These are phyloP conservation scores for Fusarium penzigii DNA, from an alignment of 2,329 filamentous ascomycete species.

Conservation along the genomic window DNA sequence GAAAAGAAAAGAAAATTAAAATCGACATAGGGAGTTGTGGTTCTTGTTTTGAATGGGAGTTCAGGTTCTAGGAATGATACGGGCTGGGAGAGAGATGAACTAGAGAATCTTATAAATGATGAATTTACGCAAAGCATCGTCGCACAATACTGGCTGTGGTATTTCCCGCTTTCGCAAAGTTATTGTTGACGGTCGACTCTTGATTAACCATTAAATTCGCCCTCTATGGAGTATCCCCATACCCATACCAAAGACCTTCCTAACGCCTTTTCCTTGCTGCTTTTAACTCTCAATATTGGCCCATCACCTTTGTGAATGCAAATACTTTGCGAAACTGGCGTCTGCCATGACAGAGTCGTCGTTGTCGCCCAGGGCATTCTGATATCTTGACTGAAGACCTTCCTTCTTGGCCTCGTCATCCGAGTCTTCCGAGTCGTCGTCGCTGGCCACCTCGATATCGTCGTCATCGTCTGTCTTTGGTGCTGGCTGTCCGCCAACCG, in stretches of 20 bases:
- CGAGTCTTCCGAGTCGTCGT: constrained; percentile 57
- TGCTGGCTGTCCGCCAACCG: constrained; percentile 39
- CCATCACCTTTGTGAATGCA: constrained; percentile 46
- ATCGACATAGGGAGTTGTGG: constrained; percentile 9
- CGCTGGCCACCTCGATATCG: constrained; percentile 56
- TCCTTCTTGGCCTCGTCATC: constrained; percentile 63
- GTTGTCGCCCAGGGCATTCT: constrained; percentile 68
- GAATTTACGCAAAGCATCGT: constrained; percentile 9
- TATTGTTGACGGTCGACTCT: constrained; percentile 26
- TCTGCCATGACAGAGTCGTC: constrained; percentile 52
- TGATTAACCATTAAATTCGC: constrained; percentile 11
- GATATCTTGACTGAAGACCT: constrained; percentile 74
- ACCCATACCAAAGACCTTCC: constrained; percentile 23
- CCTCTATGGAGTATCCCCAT: constrained; percentile 12
- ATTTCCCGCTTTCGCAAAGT: constrained; percentile 18
- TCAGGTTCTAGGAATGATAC: constrained; percentile 24
- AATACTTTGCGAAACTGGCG: constrained; percentile 64
- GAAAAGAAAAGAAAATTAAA: constrained; percentile 7
- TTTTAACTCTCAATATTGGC: neutral
- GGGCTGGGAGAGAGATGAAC: constrained; percentile 12
- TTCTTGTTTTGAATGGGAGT: constrained; percentile 27
- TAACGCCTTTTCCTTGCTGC: constrained; percentile 9
- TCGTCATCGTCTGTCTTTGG: constrained; percentile 46
- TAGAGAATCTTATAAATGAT: constrained; percentile 15
- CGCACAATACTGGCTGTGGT: constrained; percentile 9